Base-by-base conservation (phyloP, 352 stramenopile species). In the Phytophthora sp. region DNA sequence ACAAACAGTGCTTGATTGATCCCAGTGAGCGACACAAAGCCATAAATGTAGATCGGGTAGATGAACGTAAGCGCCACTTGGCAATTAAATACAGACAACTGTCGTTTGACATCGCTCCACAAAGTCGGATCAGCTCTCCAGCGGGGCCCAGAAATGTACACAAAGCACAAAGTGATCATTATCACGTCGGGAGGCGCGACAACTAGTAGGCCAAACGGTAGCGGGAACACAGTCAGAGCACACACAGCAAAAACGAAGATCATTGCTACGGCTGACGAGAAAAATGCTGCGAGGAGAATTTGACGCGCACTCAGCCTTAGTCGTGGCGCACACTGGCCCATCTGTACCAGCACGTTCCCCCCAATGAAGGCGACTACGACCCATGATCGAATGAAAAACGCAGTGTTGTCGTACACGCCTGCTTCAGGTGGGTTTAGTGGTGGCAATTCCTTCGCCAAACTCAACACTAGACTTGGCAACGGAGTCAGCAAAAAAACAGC, bases 41-140 rank as follows among this genome's bases (percentile, higher is more conserved):
- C 71, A 16, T 71, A 76, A 24, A 77, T 82, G 63, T 79, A 89
- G 35, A 80, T 50, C 3, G 69, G 71, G 26, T 87, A 89, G 13
- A 84, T 57, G 42, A 84, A 53, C 0, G 71, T 66, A 4, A 73
- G 57, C 0, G 24, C 35, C 0, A 72, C 30, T 53, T 72, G 57
- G 16, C 63, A 65, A 12, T 61, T 55, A 4, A 76, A 57, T 0
- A 76, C 50, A 0, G 49, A 64, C 12, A 74, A 36, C 30, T 70
- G 57, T 15, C 51, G 47, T 20, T 62, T 68, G 24, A 69, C 58
- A 13, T 69, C 56, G 24, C 33, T 27, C 51, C 65, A 62, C 4
- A 72, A 41, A 1, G n/a, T 7, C 4, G 52, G 38, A 13, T 72
- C 54, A 20, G 38, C 42, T 30, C 52, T 35, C 52, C 65, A 62